A percentile compares a stretch with the other conserved stretches of the same genome.
phyloP scores from a whole-genome alignment of 208 protist species.

The Leishmania turanica region DNA sequence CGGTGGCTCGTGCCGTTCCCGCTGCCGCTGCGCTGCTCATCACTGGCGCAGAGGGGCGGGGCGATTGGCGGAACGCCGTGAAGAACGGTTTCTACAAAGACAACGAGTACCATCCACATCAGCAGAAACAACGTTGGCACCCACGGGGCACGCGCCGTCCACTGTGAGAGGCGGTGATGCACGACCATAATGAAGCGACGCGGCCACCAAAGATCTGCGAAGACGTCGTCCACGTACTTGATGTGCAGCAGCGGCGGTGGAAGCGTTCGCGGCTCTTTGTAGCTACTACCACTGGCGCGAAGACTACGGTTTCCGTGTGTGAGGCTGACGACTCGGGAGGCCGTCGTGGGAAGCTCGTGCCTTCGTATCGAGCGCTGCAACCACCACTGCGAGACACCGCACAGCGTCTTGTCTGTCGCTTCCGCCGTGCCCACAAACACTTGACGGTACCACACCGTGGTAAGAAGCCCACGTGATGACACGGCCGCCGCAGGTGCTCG shows the following conservation, averaged over 20 bases:
- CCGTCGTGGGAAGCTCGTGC: constrained; percentile 37
- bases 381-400: constrained; percentile 52
- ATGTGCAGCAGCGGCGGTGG: constrained; percentile 21
- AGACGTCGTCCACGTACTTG: constrained; percentile 30
- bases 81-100: constrained; percentile 5
- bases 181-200: constrained; percentile 19
- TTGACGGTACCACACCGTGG: constrained; percentile 37
- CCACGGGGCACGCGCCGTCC: background rate
- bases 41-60: background rate
- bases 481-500: background rate
- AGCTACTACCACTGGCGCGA: background rate
- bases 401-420: constrained; percentile 26
- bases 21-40: background rate
- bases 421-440: constrained; percentile 31
- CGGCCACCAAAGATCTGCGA: constrained; percentile 27
- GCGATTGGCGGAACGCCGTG: constrained; percentile 9
- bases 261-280: background rate
- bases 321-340: background rate
- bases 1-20: background rate
- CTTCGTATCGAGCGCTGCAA: constrained; percentile 38
- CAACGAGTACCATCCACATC: constrained; percentile 2
- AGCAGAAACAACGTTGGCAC: constrained; percentile 11
- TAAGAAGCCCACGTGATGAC: constrained; percentile 1
- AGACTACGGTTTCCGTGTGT: background rate
- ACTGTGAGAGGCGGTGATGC: constrained; percentile 11